Percentiles rank a stretch among this genome's conserved stretches.
These are phyloP conservation scores for Lactarius tabidus DNA, from an alignment of 768 basidiomycete genomes.

Conservation along the genomic window DNA sequence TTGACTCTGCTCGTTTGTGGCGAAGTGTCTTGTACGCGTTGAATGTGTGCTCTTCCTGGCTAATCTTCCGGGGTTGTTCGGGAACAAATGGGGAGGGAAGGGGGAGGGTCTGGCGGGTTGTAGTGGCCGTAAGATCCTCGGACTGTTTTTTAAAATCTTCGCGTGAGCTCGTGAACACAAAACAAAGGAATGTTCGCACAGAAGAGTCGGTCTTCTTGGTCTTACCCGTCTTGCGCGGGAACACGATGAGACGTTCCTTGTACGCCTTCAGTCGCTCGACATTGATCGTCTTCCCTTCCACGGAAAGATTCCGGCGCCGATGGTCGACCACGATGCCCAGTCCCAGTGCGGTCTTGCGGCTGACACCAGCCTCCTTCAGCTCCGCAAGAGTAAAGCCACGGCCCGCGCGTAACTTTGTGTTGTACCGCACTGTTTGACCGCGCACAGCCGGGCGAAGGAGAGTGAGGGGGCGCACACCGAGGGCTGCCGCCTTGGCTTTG, in stretches of 20 bases:
- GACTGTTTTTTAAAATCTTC: neutral
- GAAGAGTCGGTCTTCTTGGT: slow-evolving; percentile 94
- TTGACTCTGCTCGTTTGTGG: slow-evolving; percentile 69
- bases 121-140: slow-evolving; percentile 46
- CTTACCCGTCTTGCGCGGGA: slow-evolving; percentile 94
- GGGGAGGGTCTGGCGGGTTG: slow-evolving; percentile 37
- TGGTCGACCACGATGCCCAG: slow-evolving; percentile 97
- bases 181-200: slow-evolving; percentile 44
- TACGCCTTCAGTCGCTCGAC: slow-evolving; percentile 92
- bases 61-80: slow-evolving; percentile 92
- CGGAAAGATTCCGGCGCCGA: slow-evolving; percentile 91
- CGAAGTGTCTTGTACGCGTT: slow-evolving; percentile 89
- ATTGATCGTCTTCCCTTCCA: slow-evolving; percentile 95
- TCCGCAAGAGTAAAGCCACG: slow-evolving; percentile 94
- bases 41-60: slow-evolving; percentile 83
- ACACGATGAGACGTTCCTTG: slow-evolving; percentile 89
- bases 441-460: slow-evolving; percentile 97
- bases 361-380: slow-evolving; percentile 93
- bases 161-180: neutral
- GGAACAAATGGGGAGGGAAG: slow-evolving; percentile 63
- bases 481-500: slow-evolving; percentile 82
- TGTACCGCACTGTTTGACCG: slow-evolving; percentile 95
- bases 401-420: slow-evolving; percentile 94
- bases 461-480: slow-evolving; percentile 87
- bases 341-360: slow-evolving; percentile 87